Percentiles rank a stretch among this genome's conserved stretches.
These are phyloP conservation scores for Lactarius trivialis DNA, from an alignment of 768 basidiomycete genomes.

Conservation along the genomic window DNA sequence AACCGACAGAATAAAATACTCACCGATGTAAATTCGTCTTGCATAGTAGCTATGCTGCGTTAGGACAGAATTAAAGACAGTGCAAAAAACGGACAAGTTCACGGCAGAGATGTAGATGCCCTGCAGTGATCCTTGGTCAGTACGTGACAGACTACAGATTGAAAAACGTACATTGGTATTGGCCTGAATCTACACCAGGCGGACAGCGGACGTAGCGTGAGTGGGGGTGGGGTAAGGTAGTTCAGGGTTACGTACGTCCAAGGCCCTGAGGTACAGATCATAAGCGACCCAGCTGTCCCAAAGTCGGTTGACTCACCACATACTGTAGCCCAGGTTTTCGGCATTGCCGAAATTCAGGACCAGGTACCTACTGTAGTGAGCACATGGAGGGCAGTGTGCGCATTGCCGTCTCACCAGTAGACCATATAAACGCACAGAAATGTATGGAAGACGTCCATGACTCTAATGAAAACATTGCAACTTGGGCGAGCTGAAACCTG, in stretches of 20 bases:
- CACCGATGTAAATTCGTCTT: conserved; percentile 7
- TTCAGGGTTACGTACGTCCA: conserved; percentile 21
- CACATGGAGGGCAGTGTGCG: no score
- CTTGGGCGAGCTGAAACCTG: no score
- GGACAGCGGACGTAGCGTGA: background rate
- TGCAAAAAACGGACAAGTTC: background rate
- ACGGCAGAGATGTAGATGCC: background rate
- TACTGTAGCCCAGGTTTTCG: no score
- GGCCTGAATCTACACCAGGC: background rate
- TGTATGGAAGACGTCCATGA: no score
- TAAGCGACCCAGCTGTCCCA: no score
- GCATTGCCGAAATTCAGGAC: no score
- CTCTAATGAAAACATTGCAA: no score
- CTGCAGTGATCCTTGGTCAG: background rate
- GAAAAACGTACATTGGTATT: background rate
- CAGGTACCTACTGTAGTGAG: no score
- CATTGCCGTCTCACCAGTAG: no score
- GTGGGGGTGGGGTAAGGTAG: background rate
- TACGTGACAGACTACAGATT: background rate
- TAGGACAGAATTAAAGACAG: background rate
- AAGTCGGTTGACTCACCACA: no score
- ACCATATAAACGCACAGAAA: no score
- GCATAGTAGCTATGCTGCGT: background rate
- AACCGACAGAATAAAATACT: background rate
- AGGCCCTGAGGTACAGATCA: no score